Evolutionary conservation across 140 eudicot genomes (phyloP).

Genomic region (Anethum foeniculum): DNA sequence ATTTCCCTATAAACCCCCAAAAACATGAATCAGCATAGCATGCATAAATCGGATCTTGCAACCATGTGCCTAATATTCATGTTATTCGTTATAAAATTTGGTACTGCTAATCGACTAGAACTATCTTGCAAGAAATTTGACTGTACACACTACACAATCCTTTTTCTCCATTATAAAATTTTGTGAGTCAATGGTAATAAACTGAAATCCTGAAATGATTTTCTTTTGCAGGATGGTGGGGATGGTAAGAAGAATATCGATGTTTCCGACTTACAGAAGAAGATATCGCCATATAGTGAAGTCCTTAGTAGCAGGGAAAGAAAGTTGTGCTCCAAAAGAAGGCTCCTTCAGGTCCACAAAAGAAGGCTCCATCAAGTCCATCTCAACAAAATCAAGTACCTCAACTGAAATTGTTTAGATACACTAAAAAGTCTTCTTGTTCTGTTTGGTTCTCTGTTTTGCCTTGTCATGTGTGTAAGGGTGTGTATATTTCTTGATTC

Average conservation of each 20-base stretch:
- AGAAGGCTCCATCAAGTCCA: slow-evolving; percentile 43
- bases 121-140: background rate
- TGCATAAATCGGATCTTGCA: background rate
- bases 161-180: background rate
- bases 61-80: background rate
- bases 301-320: slow-evolving; percentile 43
- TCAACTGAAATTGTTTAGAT: slow-evolving; percentile 42
- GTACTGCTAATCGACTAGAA: background rate
- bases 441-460: background rate
- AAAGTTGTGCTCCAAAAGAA: slow-evolving; percentile 9
- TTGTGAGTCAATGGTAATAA: background rate
- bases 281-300: slow-evolving; percentile 61
- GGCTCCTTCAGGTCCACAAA: slow-evolving; percentile 29
- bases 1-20: background rate
- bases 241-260: slow-evolving; percentile 57
- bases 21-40: background rate
- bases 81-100: background rate
- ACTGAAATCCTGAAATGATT: background rate
- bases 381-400: slow-evolving; percentile 46
- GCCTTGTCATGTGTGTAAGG: background rate
- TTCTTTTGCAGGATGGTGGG: slow-evolving; percentile 64
- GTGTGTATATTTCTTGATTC: background rate
- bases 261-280: slow-evolving; percentile 90
- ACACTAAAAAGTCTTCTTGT: slow-evolving; percentile 4
- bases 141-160: background rate